Percentiles rank a stretch among this genome's conserved stretches.
phyloP scores from a whole-genome alignment of 768 basidiomycete species.

The Pseudohyphozyma bogoriensis region DNA sequence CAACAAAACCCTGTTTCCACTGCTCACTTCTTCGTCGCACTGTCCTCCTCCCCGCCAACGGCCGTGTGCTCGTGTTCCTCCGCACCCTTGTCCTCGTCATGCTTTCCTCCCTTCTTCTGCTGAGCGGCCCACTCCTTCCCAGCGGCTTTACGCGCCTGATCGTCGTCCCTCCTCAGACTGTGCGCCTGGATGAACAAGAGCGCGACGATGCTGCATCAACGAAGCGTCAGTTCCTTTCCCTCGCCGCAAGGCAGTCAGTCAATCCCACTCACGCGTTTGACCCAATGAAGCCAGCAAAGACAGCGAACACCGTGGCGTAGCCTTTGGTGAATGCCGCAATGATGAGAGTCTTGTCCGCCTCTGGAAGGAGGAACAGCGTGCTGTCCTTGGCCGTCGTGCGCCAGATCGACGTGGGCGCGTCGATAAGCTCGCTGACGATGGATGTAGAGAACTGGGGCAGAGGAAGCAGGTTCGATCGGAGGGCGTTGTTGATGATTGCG shows the following conservation, averaged over 20 bases:
- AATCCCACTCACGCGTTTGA: slow-evolving; percentile 37
- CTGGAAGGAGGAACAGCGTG: slow-evolving; percentile 39
- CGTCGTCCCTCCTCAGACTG: slow-evolving; percentile 12
- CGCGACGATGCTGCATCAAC: background rate
- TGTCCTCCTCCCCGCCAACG: background rate
- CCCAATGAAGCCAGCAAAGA: slow-evolving; percentile 51
- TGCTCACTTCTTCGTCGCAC: background rate
- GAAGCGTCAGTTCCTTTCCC: background rate
- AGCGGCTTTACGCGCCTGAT: slow-evolving; percentile 15
- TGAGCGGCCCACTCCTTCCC: slow-evolving; percentile 19
- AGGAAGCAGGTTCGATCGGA: slow-evolving; percentile 37
- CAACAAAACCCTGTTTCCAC: background rate
- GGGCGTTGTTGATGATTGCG: slow-evolving; percentile 47
- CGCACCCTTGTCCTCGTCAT: background rate
- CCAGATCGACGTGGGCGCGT: slow-evolving; percentile 44
- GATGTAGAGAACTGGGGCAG: slow-evolving; percentile 21
- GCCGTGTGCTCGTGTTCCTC: background rate
- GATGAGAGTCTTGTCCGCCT: slow-evolving; percentile 40
- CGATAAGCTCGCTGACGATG: slow-evolving; percentile 34
- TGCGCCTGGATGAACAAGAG: slow-evolving; percentile 5
- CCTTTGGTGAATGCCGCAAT: slow-evolving; percentile 51
- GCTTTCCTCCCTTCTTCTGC: slow-evolving; percentile 10
- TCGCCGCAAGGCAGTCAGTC: no score
- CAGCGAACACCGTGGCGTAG: slow-evolving; percentile 52
- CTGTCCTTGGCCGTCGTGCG: slow-evolving; percentile 26